Evolutionary conservation across 192 early-diverging fungal genomes (phyloP).

Genomic region (Linnemannia schmuckeri): DNA sequence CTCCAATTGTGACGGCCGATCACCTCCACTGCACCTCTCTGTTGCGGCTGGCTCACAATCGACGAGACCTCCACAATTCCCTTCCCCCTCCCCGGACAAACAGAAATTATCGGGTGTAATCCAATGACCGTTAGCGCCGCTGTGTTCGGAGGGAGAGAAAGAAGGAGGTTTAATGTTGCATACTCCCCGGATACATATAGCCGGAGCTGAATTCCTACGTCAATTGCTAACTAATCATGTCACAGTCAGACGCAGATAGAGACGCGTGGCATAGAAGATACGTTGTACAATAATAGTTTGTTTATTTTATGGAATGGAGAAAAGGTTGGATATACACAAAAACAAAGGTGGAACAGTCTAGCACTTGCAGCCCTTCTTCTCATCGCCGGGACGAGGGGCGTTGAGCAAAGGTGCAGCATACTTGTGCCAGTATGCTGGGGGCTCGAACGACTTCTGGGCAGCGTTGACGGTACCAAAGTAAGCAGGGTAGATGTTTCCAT

Average conservation of each 20-base stretch:
- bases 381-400: conserved; percentile 47
- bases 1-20: conserved; percentile 32
- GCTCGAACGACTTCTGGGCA: conserved; percentile 47
- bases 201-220: neutral
- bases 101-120: neutral
- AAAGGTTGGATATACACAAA: neutral
- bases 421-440: conserved; percentile 57
- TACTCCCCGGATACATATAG: neutral
- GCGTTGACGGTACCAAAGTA: conserved; percentile 52
- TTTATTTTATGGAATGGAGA: neutral
- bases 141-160: neutral
- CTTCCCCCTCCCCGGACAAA: neutral
- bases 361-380: conserved; percentile 45
- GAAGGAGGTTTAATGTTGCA: neutral
- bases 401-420: conserved; percentile 49
- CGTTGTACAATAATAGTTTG: neutral
- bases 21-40: conserved; percentile 2
- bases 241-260: neutral
- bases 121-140: conserved; percentile 33
- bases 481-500: conserved; percentile 70
- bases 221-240: neutral
- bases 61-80: neutral
- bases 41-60: too few relatives aligned
- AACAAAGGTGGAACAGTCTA: neutral
- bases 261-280: neutral